Percentiles rank a stretch among this genome's conserved stretches.
Conservation (phyloP, 2,329 filamentous ascomycete genomes). For the Lomentospora prolificans region DNA sequence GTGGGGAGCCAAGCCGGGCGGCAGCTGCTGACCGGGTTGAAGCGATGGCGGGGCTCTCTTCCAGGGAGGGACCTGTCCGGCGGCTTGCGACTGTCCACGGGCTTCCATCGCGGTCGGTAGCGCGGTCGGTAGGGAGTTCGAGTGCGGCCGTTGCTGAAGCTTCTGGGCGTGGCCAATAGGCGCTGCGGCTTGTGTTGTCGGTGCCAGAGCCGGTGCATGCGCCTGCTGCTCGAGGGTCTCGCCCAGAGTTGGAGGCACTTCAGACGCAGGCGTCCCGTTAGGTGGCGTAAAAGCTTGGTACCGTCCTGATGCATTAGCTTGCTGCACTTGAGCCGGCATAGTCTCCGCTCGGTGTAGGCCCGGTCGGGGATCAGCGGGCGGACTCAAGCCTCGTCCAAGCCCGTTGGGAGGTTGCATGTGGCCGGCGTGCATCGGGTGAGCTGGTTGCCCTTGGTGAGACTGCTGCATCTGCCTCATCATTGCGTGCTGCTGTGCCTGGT, state of each 20-base stretch:
- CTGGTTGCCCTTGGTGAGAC: neutral
- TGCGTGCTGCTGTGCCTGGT: neutral
- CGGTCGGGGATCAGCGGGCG: neutral
- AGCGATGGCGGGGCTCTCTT: neutral
- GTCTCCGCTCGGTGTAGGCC: neutral
- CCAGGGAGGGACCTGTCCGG: neutral
- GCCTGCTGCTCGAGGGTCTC: neutral
- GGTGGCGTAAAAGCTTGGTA: neutral
- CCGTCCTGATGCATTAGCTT: neutral
- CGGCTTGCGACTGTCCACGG: neutral
- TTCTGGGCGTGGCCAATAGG: neutral
- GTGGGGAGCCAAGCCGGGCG: neutral
- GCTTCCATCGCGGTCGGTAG: neutral
- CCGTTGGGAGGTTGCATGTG: neutral
- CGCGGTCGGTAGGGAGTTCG: conserved; percentile 2
- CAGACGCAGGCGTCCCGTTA: neutral
- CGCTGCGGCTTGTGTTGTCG: neutral
- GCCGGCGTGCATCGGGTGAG: neutral
- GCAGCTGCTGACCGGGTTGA: neutral
- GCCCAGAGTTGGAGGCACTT: neutral
- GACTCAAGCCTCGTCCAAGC: neutral
- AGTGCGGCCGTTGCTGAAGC: conserved; percentile 5
- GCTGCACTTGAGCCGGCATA: neutral
- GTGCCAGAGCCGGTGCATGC: neutral
- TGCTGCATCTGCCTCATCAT: neutral